Evolutionary conservation across 352 stramenopile genomes (phyloP), one percentile per base, ranked within the genome.

Genomic region (Phytophthora meadii): DNA sequence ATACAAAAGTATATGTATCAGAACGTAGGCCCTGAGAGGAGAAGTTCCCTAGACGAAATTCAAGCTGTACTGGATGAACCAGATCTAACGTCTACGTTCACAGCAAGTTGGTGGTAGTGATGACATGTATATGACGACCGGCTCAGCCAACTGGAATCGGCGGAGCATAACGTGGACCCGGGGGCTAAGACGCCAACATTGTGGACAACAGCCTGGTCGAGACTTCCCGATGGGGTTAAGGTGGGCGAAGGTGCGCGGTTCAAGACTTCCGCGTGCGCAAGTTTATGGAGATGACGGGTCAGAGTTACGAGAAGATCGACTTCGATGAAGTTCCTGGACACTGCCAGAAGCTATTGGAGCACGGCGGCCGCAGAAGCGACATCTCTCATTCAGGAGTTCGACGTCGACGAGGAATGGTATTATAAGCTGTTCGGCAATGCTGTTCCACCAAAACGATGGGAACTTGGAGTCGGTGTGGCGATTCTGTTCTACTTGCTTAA

Each of bases 281-380:
- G 66, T 90, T 92, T 58, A 55, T 69, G 5, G 81, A 92, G 57
- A 76, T 84, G 41, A 84, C 73, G 10, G 61, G 74, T 42, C 67
- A 74, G 10, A 75, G 39, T 19, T 74, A 79, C 59, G 40, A 61
- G 12, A 65, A 79, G 4, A 60, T 92, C 7, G 49, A 79, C 10
- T 71, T n/a, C 61, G 9, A 74, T 89, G 66, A 79, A 37, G 28
- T 77, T 89, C 39, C 39, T 85, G 2, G 72, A 86, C 17, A 70
- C 82, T 0, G 63, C 72, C n/a, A n/a, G 6, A 41, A 77, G 17
- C 36, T 67, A 30, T 70, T 77, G 12, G 57, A 87, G n/a, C 47
- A 54, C 49, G 30, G 65, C 68, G 19, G 56, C 68, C 1, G 24
- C 51, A 8, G 53, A 75, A 25, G 8, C 63, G 2, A 41, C 46